Percentiles rank a stretch among this genome's conserved stretches.
Evolutionary conservation across 2,329 filamentous ascomycete genomes (phyloP).

Genomic region (Sarocladium kiliense): DNA sequence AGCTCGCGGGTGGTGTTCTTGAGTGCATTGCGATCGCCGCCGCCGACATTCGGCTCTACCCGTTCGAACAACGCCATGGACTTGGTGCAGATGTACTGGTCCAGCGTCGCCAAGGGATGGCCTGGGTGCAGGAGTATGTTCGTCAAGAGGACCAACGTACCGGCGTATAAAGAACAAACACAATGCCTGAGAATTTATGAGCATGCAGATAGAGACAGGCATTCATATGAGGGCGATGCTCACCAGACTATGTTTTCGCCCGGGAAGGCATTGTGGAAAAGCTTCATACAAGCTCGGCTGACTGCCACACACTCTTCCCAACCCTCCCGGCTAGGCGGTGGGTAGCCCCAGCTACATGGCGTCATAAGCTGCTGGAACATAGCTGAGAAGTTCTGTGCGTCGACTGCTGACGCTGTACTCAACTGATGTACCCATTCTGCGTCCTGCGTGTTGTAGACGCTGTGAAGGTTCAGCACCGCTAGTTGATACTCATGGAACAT

Average conservation of each 20-base stretch:
- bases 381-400: neutral
- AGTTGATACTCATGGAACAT: constrained; percentile 32
- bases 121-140: constrained; percentile 25
- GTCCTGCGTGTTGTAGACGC: constrained; percentile 29
- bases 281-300: constrained; percentile 27
- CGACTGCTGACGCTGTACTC: neutral
- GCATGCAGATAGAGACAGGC: constrained; percentile 1
- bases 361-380: neutral
- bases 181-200: constrained; percentile 17
- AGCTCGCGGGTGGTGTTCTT: neutral
- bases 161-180: constrained; percentile 25
- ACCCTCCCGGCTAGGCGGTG: constrained; percentile 19
- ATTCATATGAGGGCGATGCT: neutral
- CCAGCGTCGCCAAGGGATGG: constrained; percentile 18
- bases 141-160: constrained; percentile 27
- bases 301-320: constrained; percentile 28
- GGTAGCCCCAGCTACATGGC: neutral
- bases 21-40: neutral
- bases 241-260: constrained; percentile 29
- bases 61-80: constrained; percentile 22
- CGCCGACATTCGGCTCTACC: neutral
- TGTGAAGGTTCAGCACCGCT: constrained; percentile 30
- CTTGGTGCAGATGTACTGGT: constrained; percentile 22
- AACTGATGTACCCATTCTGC: neutral
- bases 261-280: constrained; percentile 23